Percentiles rank a stretch among this genome's conserved stretches.
Evolutionary conservation across 1,284 basidiomycete species (phyloP).

Genomic region (Stygiomarasmius scandens): DNA sequence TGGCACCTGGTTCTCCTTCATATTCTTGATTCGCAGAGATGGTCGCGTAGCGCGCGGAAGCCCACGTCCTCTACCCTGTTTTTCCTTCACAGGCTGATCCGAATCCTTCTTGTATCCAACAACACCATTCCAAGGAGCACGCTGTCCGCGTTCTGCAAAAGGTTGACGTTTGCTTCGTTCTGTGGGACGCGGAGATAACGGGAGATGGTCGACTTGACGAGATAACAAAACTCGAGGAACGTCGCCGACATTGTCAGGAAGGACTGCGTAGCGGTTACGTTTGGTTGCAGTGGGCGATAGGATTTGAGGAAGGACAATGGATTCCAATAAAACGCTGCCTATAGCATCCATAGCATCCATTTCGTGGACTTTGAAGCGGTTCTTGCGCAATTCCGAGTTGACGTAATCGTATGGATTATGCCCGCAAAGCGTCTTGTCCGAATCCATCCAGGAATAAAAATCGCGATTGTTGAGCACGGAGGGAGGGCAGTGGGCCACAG

Average conservation of each 20-base stretch:
- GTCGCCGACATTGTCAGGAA: no score
- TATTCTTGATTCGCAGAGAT: not conserved
- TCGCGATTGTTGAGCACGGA: not conserved
- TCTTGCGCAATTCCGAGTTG: not conserved
- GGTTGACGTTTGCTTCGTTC: not conserved
- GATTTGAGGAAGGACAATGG: no score
- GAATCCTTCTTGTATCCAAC: not conserved
- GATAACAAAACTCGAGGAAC: no score
- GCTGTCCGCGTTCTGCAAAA: not conserved
- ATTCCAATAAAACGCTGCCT: not conserved
- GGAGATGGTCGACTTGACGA: no score
- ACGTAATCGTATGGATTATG: not conserved
- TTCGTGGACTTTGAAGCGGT: not conserved
- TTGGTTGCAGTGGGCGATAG: no score
- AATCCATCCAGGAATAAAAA: not conserved
- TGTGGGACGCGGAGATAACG: not conserved
- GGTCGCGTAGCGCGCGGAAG: not conserved
- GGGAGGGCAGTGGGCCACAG: not conserved
- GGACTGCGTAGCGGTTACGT: no score
- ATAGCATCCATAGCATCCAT: not conserved
- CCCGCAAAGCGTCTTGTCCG: not conserved
- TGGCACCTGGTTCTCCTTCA: not conserved
- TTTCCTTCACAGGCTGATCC: not conserved
- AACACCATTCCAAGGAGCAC: not conserved
- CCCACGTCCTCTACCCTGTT: not conserved